Base-by-base conservation (phyloP, 192 early-diverging fungal genomes). In the Coemansia sp. region DNA sequence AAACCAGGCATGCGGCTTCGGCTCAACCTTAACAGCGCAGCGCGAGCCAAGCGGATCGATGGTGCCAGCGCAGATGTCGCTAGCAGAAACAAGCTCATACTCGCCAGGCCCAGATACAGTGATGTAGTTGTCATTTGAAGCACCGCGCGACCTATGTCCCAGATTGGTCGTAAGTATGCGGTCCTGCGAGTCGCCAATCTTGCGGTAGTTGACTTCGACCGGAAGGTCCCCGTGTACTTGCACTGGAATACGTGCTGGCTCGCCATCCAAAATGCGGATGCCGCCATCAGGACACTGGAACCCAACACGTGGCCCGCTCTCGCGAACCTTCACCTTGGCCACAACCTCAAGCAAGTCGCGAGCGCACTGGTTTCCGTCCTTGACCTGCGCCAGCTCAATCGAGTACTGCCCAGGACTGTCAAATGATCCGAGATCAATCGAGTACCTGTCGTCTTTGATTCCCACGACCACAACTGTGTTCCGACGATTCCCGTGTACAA, bases 1-100 rank as follows among this genome's bases (percentile, higher is more conserved):
- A 60, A 83, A 83, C 81, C 81, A 83, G 0, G 64, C 75, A 41
- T 64, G 64, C 3, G 81, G 81, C 59, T 72, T 74, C 3, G 81
- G 63, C 58, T 83, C 81, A 17, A 83, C 80, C 38, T 67, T 61
- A 57, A 83, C 75, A 4, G 71, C 7, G 58, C 80, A 83, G 32
- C 75, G 72, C 5, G 59, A 36, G 33, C 45, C 52, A 8, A 52
- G 48, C 9, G 55, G 55, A 28, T 77, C 80, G n/a, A 83, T 65
- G 2, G 80, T 67, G 33, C 80, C 80, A 0, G 69, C 52, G 32
- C 81, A 83, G 4, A 69, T 65, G 33, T 78, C 81, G 51, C 36
- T 51, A 14, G 76, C 73, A 18, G 76, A 59, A 8, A 78, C 61
- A 28, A 83, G 71, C 65, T 75, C 76, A 45, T 83, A 83, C 57